Evolutionary conservation across 2,329 filamentous ascomycete genomes (phyloP), one percentile per base, ranked within the genome.

Genomic region (Endocalyx cinctus): DNA sequence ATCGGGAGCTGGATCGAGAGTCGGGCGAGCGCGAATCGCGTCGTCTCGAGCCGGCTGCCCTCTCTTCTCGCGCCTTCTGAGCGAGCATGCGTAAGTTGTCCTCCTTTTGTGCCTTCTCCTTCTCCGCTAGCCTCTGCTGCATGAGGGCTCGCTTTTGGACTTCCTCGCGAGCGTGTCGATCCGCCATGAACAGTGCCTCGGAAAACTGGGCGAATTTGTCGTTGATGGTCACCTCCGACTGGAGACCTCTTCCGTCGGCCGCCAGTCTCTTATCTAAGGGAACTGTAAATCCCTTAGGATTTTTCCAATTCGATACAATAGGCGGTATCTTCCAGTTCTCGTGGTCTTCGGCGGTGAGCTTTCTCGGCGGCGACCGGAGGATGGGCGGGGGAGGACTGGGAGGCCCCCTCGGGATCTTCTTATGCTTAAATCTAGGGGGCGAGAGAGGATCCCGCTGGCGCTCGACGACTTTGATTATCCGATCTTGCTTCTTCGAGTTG

Each of bases 391-490:
- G 92, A 4, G 92, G 92, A 31, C 84, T 92, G 1, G 90, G 89
- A 8, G 92, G 89, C 22, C 90, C 89, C 49, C 87, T 78, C 8
- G 90, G 90, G 37, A 98, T 94, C 66, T 96, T 95, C 72, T 97
- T 97, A 67, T 96, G 87, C 64, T 97, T 97, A 68, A 97, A 96
- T 55, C 96, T 97, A 2, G 92, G 90, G 2, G 92, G 92, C 55
- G 96, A 90, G 83, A 53, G 85, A 1, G 92, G 92, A 62, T 98
- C 92, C 47, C 83, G 75, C 59, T 97, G 90, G 35, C 87, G 75
- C 60, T 96, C 87, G 23, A 96, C 87, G 62, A 98, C 97, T 70
- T 97, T 97, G 78, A 98, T 94, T 46, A 98, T 95, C 11, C 92
- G 82, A 52, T 97, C 89, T 51, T 88, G 87, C 66, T 95, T 94